Percentiles rank a stretch among this genome's conserved stretches.
These are phyloP conservation scores for Casuarina glauca DNA, from an alignment of 306 rosid genomes.

Conservation along the genomic window DNA sequence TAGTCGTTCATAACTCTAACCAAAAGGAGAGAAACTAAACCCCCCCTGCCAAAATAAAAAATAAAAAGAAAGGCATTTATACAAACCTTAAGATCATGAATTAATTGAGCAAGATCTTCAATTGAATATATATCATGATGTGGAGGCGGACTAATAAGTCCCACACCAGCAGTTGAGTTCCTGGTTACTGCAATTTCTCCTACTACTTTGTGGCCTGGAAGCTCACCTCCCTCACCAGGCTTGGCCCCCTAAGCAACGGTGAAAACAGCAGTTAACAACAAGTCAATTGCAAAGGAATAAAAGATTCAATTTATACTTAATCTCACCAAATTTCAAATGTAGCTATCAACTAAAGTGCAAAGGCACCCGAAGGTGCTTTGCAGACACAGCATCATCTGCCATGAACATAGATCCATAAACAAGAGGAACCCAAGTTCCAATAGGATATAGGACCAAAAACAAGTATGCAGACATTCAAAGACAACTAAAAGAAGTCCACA, in stretches of 20 bases:
- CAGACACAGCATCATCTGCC: constrained; percentile 61
- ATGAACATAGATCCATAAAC: constrained; percentile 52
- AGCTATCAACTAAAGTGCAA: constrained; percentile 48
- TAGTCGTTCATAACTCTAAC: neutral
- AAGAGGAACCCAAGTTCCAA: constrained; percentile 43
- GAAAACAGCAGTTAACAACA: constrained; percentile 31
- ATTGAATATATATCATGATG: constrained; percentile 99
- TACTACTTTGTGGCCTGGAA: constrained; percentile 96
- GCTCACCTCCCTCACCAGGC: constrained; percentile 99
- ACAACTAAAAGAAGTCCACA: constrained; percentile 10
- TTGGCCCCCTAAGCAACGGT: constrained; percentile 83
- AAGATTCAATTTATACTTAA: constrained; percentile 18
- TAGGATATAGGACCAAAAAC: constrained; percentile 30
- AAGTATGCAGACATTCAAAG: constrained; percentile 17
- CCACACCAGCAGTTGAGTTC: constrained; percentile 98
- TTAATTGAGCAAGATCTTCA: constrained; percentile 95
- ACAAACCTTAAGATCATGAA: constrained; percentile 90
- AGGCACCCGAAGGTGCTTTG: constrained; percentile 67
- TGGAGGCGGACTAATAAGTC: constrained; percentile 99
- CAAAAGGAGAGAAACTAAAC: neutral
- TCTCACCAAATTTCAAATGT: constrained; percentile 51
- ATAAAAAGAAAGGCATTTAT: neutral
- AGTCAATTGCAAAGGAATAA: constrained; percentile 15
- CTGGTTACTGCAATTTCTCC: constrained; percentile 96
- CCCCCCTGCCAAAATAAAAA: too few relatives aligned